These are phyloP conservation scores for Colletotrichum falcatum DNA, from an alignment of 2,329 filamentous ascomycete species.

Conservation along the genomic window DNA sequence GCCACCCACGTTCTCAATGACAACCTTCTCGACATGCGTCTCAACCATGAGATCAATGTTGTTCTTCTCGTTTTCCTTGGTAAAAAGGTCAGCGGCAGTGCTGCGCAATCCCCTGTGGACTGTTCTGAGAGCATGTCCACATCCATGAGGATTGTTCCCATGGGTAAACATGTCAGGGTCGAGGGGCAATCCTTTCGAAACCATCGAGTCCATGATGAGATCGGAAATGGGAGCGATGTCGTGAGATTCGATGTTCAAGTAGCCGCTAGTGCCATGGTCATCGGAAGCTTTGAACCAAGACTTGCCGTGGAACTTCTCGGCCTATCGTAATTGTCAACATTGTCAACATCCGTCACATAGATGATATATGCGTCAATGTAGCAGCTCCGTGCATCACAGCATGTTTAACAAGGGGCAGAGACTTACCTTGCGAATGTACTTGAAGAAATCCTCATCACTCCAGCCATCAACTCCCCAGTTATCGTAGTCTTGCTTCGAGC, in stretches of 20 bases:
- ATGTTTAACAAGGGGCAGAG: not conserved
- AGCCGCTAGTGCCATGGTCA: conserved; percentile 63
- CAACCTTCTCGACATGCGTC: conserved; percentile 63
- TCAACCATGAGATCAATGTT: conserved; percentile 63
- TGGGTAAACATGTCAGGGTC: conserved; percentile 69
- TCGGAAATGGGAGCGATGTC: conserved; percentile 70
- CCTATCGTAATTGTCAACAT: conserved; percentile 45
- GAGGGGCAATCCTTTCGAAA: conserved; percentile 65
- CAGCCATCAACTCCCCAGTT: conserved; percentile 68
- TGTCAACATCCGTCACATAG: not conserved
- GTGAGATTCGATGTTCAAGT: conserved; percentile 67
- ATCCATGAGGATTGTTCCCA: conserved; percentile 64
- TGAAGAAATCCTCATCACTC: conserved; percentile 68
- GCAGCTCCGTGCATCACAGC: not conserved
- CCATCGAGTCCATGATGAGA: conserved; percentile 65
- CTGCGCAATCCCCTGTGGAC: conserved; percentile 64
- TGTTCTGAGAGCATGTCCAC: conserved; percentile 66
- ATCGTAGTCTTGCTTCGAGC: conserved; percentile 62
- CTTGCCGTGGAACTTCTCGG: conserved; percentile 69
- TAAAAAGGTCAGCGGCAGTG: conserved; percentile 65
- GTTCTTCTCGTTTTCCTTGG: conserved; percentile 50
- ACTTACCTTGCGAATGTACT: conserved; percentile 65
- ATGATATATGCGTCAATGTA: not conserved
- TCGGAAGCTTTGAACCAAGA: conserved; percentile 65
- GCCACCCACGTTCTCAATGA: conserved; percentile 52